Evolutionary conservation across 2,329 filamentous ascomycete genomes (phyloP), one percentile per base, ranked within the genome.

Genomic region (Stagonosporopsis chrysanthemi): DNA sequence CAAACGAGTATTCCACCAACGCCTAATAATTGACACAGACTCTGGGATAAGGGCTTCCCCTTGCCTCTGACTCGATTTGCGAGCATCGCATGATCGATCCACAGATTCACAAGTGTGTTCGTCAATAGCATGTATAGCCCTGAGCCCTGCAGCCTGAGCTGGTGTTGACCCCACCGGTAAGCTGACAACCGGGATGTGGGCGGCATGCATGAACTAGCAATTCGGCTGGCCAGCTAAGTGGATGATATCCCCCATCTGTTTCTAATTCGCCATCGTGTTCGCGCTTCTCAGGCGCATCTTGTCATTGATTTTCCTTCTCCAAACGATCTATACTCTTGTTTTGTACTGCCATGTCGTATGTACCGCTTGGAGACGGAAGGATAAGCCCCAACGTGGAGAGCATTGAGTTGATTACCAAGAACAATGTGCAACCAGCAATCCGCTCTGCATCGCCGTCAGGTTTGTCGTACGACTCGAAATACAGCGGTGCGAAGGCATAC

Each of bases 401-500:
- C 7, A 52, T 58, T 15, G 49, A 58, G 12, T 11, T 58, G 39
- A 24, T 11, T 5, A 26, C 40, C 11, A 58, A 49, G 7, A 31
- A 41, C n/a, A 23, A 49, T 19, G 12, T 12, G 1, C 22, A 44
- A 6, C 11, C 49, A 36, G 6, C 9, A 22, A 42, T 41, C 36
- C 19, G 8, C 35, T 60, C 53, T 41, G 26, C 29, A 6, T 60
- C 61, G 23, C 55, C 56, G 1, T 33, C 42, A 45, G 56, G 43
- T 7, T 19, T 29, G 9, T 49, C 52, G 9, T 58, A 50, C 28
- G 42, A 54, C 14, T 26, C 24, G 12, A 62, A 54, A 39, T 11
- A 55, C 22, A 28, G 17, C 19, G 48, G 61, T 24, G 51, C 24
- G 1, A 57, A 56, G 47, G 52, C 52, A 6, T 17, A 41, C n/a